These are phyloP conservation scores for Geotrichum carabidarum DNA, from an alignment of 1,139 yeast genomes.

Conservation along the genomic window DNA sequence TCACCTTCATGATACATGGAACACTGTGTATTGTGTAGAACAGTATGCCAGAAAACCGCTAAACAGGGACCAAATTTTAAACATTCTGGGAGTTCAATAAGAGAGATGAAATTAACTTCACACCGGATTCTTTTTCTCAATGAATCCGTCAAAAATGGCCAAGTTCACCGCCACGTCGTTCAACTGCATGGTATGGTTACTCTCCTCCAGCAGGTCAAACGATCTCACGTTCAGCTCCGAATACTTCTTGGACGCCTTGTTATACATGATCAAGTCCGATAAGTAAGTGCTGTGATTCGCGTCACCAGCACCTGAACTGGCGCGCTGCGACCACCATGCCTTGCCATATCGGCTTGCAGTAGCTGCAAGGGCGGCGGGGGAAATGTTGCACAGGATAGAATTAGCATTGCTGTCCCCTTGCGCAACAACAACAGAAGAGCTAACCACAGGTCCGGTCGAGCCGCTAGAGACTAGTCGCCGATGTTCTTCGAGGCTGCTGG, in stretches of 20 bases:
- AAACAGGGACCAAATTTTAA: too few species aligned
- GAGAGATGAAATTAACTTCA: not conserved
- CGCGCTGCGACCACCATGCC: not conserved
- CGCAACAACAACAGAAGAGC: not conserved
- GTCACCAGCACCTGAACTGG: not conserved
- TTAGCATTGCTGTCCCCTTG: too few species aligned
- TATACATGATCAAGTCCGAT: constrained; percentile 36
- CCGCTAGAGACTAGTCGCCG: not conserved
- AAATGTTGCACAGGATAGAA: constrained; percentile 3
- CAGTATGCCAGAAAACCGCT: too few species aligned
- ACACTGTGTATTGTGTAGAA: too few species aligned
- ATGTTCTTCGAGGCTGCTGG: not conserved
- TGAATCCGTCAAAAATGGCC: constrained; percentile 68
- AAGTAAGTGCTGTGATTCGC: constrained; percentile 25
- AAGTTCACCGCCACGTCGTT: constrained; percentile 70
- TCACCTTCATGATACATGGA: too few species aligned
- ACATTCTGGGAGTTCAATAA: too few species aligned
- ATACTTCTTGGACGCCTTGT: constrained; percentile 34
- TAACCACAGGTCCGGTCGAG: not conserved
- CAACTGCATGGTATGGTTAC: constrained; percentile 46
- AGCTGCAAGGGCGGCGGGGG: constrained; percentile 12
- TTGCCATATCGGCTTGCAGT: not conserved
- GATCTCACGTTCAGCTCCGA: constrained; percentile 41
- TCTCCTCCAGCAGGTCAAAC: constrained; percentile 68
- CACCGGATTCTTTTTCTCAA: constrained; percentile 61